phyloP scores from a whole-genome alignment of 2,329 filamentous ascomycete genomes.

The Phialophora macrospora region DNA sequence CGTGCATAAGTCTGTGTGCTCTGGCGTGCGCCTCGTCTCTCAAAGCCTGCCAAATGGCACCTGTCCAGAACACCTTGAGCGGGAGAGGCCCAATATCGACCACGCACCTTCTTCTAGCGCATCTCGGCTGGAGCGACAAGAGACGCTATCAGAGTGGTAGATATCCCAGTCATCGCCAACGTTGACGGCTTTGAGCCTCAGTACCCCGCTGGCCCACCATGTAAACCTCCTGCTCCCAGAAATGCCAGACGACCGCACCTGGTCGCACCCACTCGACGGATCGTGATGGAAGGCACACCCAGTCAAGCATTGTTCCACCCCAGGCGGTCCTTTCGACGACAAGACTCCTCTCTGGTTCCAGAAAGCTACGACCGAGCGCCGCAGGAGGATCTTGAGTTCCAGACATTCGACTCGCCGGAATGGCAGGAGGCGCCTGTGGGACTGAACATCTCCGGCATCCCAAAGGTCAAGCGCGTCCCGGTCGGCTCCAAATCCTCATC shows the following conservation, averaged over 20 bases:
- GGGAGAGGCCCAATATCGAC: neutral
- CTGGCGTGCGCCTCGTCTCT: conserved; percentile 15
- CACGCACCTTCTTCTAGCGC: conserved; percentile 13
- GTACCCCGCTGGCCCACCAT: conserved; percentile 6
- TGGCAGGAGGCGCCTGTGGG: conserved; percentile 6
- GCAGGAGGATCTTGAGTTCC: conserved; percentile 16
- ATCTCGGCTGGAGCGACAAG: neutral
- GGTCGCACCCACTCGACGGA: neutral
- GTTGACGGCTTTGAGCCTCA: conserved; percentile 1
- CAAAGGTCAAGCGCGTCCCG: conserved; percentile 12
- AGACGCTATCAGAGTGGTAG: neutral
- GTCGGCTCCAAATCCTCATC: conserved; percentile 12
- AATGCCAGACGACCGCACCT: neutral
- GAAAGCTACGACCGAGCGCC: conserved; percentile 17
- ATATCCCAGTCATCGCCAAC: neutral
- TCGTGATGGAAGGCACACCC: conserved; percentile 6
- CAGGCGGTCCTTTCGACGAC: conserved; percentile 12
- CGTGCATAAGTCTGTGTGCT: conserved; percentile 17
- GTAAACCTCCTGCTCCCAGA: neutral
- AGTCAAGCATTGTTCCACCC: conserved; percentile 7
- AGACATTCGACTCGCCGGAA: conserved; percentile 4
- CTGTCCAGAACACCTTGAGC: conserved; percentile 1
- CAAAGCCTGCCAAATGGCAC: conserved; percentile 1
- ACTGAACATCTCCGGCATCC: conserved; percentile 18
- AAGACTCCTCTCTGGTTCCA: conserved; percentile 11